phyloP scores from a whole-genome alignment of 2,329 filamentous ascomycete genomes.

The Zymoseptoria ardabiliae region DNA sequence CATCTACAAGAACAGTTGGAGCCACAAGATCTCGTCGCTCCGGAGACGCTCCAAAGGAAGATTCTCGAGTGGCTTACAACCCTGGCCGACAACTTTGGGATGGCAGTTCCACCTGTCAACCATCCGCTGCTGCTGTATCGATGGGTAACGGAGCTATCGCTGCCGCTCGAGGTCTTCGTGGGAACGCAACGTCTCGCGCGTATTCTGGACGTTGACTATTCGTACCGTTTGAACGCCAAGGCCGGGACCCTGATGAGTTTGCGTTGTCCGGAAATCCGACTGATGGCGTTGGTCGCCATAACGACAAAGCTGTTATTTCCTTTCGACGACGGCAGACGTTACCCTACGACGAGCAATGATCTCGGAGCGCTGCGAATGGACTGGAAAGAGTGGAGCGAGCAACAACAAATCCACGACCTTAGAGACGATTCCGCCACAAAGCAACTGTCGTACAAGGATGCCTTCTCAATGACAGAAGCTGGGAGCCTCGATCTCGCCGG shows the following conservation, averaged over 20 bases:
- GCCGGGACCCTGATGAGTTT: constrained; percentile 39
- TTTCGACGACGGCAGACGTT: constrained; percentile 53
- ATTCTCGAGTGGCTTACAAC: constrained; percentile 56
- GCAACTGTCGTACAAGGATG: constrained; percentile 33
- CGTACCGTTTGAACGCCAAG: constrained; percentile 37
- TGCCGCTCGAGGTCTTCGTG: constrained; percentile 65
- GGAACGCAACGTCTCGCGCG: constrained; percentile 51
- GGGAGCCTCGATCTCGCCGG: constrained; percentile 57
- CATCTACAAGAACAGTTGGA: constrained; percentile 55
- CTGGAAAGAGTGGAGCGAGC: constrained; percentile 64
- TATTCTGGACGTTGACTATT: constrained; percentile 48
- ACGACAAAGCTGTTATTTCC: constrained; percentile 75
- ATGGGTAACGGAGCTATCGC: constrained; percentile 61
- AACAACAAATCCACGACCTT: constrained; percentile 10
- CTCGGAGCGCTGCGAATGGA: constrained; percentile 56
- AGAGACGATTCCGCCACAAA: neutral
- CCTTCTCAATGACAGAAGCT: constrained; percentile 50
- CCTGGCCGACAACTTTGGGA: constrained; percentile 60
- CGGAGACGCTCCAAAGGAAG: constrained; percentile 56
- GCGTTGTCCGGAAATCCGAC: constrained; percentile 65
- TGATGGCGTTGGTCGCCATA: constrained; percentile 65
- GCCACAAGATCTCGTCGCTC: constrained; percentile 39
- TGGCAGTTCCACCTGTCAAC: constrained; percentile 69
- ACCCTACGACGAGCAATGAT: constrained; percentile 46
- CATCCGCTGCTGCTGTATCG: constrained; percentile 59